phyloP scores from a whole-genome alignment of 2,329 filamentous ascomycete genomes.

The Aureobasidium subglaciale region DNA sequence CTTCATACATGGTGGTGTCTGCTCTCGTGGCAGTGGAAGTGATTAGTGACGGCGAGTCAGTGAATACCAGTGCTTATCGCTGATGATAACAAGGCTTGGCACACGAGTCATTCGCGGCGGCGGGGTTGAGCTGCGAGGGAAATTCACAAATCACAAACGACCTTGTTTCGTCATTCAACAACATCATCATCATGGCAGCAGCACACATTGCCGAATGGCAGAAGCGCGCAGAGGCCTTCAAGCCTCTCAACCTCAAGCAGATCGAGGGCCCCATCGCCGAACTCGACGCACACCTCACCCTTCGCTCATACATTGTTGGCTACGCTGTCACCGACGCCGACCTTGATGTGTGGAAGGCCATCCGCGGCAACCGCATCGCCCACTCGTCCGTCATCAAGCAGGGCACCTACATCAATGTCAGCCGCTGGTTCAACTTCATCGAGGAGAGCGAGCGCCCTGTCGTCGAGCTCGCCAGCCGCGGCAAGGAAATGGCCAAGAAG shows the following conservation, averaged over 20 bases:
- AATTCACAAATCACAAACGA: conserved; percentile 1
- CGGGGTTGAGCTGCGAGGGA: conserved; percentile 5
- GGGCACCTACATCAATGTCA: conserved; percentile 66
- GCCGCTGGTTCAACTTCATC: conserved; percentile 81
- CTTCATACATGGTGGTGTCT: too few species aligned
- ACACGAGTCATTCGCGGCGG: neutral
- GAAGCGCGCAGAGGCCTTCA: conserved; percentile 44
- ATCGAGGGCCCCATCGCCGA: conserved; percentile 67
- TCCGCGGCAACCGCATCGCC: conserved; percentile 79
- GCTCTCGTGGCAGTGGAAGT: too few species aligned
- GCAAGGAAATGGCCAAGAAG: conserved; percentile 59
- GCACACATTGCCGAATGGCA: conserved; percentile 48
- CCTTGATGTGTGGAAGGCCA: conserved; percentile 71
- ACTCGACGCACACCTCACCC: conserved; percentile 79
- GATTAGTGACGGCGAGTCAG: too few species aligned
- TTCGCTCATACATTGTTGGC: conserved; percentile 79
- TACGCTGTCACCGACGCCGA: conserved; percentile 73
- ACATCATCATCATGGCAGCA: conserved; percentile 19
- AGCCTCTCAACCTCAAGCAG: conserved; percentile 68
- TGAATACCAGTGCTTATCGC: too few species aligned
- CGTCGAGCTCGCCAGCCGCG: conserved; percentile 46
- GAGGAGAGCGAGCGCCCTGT: conserved; percentile 69
- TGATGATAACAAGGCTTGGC: neutral
- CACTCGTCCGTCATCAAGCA: conserved; percentile 68
- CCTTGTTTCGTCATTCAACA: conserved; percentile 1